Conservation (phyloP, 192 early-diverging fungal genomes). For the Mortierella hygrophila region DNA sequence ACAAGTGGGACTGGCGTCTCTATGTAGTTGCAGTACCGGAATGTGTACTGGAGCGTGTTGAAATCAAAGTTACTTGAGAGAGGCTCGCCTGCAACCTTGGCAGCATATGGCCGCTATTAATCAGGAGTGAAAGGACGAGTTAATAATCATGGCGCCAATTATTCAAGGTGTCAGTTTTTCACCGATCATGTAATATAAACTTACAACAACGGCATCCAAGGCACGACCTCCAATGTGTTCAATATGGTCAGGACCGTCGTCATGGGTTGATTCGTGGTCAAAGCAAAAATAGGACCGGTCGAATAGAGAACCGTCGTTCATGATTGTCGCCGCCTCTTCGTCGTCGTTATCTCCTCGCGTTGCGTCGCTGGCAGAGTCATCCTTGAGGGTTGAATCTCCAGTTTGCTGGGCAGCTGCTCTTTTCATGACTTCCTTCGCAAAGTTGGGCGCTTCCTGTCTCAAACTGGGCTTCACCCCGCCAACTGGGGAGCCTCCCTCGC, state of each 20-base stretch:
- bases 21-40: conserved; percentile 65
- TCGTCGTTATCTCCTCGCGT: neutral
- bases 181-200: neutral
- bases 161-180: neutral
- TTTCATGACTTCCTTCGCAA: conserved; percentile 46
- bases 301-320: conserved; percentile 39
- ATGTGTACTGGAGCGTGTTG: conserved; percentile 68
- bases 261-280: conserved; percentile 28
- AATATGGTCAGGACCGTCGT: conserved; percentile 44
- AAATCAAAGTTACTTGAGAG: conserved; percentile 71
- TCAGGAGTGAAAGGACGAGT: neutral
- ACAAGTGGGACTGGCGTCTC: conserved; percentile 45
- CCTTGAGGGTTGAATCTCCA: neutral
- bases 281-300: conserved; percentile 47
- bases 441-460: conserved; percentile 43
- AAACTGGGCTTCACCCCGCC: conserved; percentile 15
- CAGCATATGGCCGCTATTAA: conserved; percentile 81
- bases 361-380: conserved; percentile 10
- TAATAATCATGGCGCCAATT: neutral
- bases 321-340: conserved; percentile 10
- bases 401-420: conserved; percentile 31
- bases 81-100: conserved; percentile 81
- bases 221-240: conserved; percentile 48
- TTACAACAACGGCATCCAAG: conserved; percentile 63
- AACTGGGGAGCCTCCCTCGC: neutral